These are phyloP conservation scores for Aspergillus udagawae DNA, from an alignment of 2,329 filamentous ascomycete genomes.

Conservation along the genomic window DNA sequence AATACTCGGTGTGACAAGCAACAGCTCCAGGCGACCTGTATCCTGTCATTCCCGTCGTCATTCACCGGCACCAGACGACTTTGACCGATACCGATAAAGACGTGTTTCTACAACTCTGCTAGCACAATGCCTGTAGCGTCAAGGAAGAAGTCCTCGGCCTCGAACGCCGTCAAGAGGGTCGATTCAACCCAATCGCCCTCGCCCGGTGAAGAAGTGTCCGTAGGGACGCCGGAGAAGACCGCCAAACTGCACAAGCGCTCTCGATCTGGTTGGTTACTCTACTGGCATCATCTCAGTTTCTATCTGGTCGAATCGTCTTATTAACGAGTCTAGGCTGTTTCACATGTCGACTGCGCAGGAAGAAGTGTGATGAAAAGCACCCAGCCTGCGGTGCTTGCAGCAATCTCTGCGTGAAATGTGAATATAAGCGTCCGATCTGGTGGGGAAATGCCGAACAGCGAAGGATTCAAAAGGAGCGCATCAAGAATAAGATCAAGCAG, in stretches of 20 bases:
- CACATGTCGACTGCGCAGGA: constrained; percentile 63
- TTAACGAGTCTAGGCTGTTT: constrained; percentile 54
- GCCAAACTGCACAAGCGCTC: constrained; percentile 92
- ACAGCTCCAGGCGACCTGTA: constrained; percentile 11
- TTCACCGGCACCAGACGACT: constrained; percentile 3
- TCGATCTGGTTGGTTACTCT: constrained; percentile 71
- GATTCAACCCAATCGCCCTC: constrained; percentile 24
- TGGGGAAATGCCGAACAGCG: constrained; percentile 92
- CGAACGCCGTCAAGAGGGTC: constrained; percentile 7
- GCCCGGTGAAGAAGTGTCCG: constrained; percentile 47
- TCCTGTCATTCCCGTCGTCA: constrained; percentile 10
- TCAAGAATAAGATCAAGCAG: constrained; percentile 96
- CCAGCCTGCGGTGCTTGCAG: constrained; percentile 61
- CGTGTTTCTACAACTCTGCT: not conserved
- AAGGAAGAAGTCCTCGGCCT: constrained; percentile 13
- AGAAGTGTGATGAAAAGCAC: constrained; percentile 67
- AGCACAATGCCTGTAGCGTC: constrained; percentile 16
- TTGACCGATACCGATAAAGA: not conserved
- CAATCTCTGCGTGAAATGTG: constrained; percentile 77
- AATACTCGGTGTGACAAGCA: constrained; percentile 8
- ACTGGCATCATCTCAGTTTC: constrained; percentile 5
- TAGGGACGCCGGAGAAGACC: constrained; percentile 54
- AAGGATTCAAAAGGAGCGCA: constrained; percentile 82
- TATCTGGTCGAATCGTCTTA: not conserved
- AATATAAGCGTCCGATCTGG: constrained; percentile 96